These are phyloP conservation scores for Fistulina hepatica DNA, from an alignment of 1,284 basidiomycete species.

Conservation along the genomic window DNA sequence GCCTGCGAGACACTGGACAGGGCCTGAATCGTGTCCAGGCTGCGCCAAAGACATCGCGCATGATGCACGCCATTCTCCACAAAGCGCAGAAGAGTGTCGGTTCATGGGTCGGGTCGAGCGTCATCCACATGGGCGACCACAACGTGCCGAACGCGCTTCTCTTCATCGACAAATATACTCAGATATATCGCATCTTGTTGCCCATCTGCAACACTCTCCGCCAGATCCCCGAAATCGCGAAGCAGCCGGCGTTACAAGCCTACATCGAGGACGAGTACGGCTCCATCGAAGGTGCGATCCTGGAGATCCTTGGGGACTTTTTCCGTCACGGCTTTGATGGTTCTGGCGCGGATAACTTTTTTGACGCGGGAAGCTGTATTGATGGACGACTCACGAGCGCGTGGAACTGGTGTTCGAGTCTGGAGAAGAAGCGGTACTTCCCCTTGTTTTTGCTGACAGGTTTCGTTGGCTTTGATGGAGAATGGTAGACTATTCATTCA, in stretches of 20 bases:
- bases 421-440: slow-evolving; percentile 79
- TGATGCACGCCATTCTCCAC: slow-evolving; percentile 76
- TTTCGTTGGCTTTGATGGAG: slow-evolving; percentile 74
- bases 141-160: slow-evolving; percentile 67
- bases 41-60: slow-evolving; percentile 70
- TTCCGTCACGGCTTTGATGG: slow-evolving; percentile 78
- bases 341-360: slow-evolving; percentile 72
- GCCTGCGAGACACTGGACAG: slow-evolving; percentile 73
- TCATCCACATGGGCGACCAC: slow-evolving; percentile 62
- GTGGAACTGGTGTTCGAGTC: slow-evolving; percentile 75
- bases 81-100: slow-evolving; percentile 70
- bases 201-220: slow-evolving; percentile 70
- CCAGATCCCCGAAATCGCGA: slow-evolving; percentile 52
- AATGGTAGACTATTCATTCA: no score
- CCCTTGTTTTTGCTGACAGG: slow-evolving; percentile 65
- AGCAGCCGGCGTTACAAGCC: slow-evolving; percentile 56
- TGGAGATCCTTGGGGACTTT: slow-evolving; percentile 68
- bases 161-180: slow-evolving; percentile 65
- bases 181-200: slow-evolving; percentile 75
- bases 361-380: slow-evolving; percentile 58
- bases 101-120: slow-evolving; percentile 60
- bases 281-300: slow-evolving; percentile 49
- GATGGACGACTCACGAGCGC: slow-evolving; percentile 63
- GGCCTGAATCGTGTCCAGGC: slow-evolving; percentile 75
- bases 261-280: slow-evolving; percentile 76